Evolutionary conservation across 1,139 yeast genomes (phyloP), one percentile per base, ranked within the genome.

Genomic region (Scheffersomyces titani): DNA sequence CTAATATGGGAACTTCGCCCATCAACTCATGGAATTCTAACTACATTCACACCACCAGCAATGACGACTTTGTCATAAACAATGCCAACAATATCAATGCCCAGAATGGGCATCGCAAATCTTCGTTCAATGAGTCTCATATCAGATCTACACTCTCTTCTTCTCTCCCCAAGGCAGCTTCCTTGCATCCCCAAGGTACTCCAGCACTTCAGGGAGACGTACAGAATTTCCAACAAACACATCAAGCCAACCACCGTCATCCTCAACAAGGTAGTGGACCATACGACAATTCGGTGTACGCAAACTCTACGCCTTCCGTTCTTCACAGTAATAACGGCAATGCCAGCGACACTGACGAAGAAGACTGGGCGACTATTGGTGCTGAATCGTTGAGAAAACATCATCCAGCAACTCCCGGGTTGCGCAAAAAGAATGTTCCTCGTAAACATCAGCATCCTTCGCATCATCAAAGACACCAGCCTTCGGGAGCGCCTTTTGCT

Each of bases 281-380:
- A 1, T 62, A 59, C 55, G 66, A 60, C 20, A 47, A 51, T 19
- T n/a, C 53, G 20, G 50, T 54, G 20, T 53, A 55, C 45, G 49
- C 49, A 6, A 57, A 54, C 40, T 65, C 68, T 5, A 54, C 61
- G 30, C 62, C 63, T n/a, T 55, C 57, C 3, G 62, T 59, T 36
- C 55, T 16, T 55, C 55, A 21, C 51, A 57, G 52, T 30, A 55
- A 51, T 4, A 62, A 59, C 24, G 54, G 44, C 52, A 63, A 59
- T 49, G 61, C 63, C 52, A 72, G 77, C 54, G 82, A 90, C 65
- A 91, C 97, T 0, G 98, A 92, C 72, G 98, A 93, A 68, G 98
- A 92, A 70, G 98, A 92, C 72, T 92, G 98, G 98, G 90, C 87
- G 60, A 77, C 92, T 0, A 88, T 92, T 55, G 98, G 97, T 1